Evolutionary conservation across 139 green algal genomes (phyloP).

Genomic region (Zygnema circumcarinatum): DNA sequence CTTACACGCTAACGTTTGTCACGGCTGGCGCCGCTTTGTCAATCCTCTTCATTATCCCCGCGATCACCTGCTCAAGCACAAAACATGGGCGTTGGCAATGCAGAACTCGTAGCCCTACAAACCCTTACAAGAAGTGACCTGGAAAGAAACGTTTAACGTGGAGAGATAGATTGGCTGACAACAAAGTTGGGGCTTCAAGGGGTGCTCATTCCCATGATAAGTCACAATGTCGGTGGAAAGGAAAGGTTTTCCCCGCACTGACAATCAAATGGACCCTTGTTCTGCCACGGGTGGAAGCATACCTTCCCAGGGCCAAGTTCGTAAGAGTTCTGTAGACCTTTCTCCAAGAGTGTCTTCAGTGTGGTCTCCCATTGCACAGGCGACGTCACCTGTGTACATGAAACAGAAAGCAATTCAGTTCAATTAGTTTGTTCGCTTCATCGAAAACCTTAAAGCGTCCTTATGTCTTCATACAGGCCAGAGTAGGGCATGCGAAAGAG

Average conservation of each 20-base stretch:
- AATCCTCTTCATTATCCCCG: constrained; percentile 96
- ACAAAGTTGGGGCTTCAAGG: neutral
- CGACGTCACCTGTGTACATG: constrained; percentile 81
- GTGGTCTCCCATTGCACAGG: constrained; percentile 96
- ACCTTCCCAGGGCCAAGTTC: constrained; percentile 81
- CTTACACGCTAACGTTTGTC: constrained; percentile 73
- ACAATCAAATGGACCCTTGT: neutral
- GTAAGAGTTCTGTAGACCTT: constrained; percentile 84
- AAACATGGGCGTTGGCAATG: neutral
- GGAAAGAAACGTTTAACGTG: neutral
- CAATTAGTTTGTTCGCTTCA: neutral
- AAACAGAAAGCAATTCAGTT: neutral
- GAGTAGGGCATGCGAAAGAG: too few species aligned
- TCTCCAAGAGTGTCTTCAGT: constrained; percentile 83
- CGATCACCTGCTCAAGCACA: constrained; percentile 74
- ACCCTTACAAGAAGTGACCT: too few species aligned
- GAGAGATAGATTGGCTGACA: neutral
- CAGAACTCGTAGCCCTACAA: neutral
- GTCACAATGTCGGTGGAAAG: neutral
- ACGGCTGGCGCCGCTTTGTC: constrained; percentile 79
- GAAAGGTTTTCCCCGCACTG: neutral
- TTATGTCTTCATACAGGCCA: constrained; percentile 8
- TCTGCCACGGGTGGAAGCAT: neutral
- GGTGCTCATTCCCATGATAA: neutral
- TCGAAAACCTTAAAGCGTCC: neutral